Conservation (phyloP, 495 filamentous ascomycete species). For the Xylaria bambusicola region DNA sequence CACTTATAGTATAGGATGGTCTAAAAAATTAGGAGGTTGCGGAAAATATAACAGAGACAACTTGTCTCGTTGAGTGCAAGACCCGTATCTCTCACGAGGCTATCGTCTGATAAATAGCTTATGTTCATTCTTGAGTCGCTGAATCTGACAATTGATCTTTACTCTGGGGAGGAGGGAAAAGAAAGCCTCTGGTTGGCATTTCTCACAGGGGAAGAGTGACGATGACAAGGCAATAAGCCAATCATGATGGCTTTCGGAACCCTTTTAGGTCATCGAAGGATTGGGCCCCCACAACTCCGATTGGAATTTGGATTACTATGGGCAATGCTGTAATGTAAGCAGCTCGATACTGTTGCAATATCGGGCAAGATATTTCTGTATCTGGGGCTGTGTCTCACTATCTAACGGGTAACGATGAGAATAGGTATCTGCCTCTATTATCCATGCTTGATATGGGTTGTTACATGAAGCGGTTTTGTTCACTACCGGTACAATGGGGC, state of each 20-base stretch:
- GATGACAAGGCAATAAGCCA: neutral
- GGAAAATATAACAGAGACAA: neutral
- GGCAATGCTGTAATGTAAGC: too few relatives aligned
- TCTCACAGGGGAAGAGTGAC: neutral
- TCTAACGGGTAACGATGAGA: too few relatives aligned
- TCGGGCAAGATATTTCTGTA: neutral
- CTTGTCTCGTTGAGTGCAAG: neutral
- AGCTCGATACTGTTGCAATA: too few relatives aligned
- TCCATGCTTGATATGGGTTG: too few relatives aligned
- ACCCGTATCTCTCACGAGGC: neutral
- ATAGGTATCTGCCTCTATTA: too few relatives aligned
- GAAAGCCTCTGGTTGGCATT: neutral
- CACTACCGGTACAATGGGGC: too few relatives aligned
- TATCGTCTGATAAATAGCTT: too few relatives aligned
- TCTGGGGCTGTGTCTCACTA: too few relatives aligned
- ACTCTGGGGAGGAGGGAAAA: neutral
- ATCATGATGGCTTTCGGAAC: neutral
- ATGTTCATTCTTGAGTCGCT: too few relatives aligned
- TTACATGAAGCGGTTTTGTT: too few relatives aligned
- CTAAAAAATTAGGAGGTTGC: too few relatives aligned
- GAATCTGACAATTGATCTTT: too few relatives aligned
- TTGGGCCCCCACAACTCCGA: neutral
- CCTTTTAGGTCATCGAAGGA: constrained; percentile 6
- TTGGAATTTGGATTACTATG: neutral
- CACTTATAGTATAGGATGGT: neutral